Evolutionary conservation across 345 rosid genomes (phyloP).

Genomic region (Sonneratia caseolaris): DNA sequence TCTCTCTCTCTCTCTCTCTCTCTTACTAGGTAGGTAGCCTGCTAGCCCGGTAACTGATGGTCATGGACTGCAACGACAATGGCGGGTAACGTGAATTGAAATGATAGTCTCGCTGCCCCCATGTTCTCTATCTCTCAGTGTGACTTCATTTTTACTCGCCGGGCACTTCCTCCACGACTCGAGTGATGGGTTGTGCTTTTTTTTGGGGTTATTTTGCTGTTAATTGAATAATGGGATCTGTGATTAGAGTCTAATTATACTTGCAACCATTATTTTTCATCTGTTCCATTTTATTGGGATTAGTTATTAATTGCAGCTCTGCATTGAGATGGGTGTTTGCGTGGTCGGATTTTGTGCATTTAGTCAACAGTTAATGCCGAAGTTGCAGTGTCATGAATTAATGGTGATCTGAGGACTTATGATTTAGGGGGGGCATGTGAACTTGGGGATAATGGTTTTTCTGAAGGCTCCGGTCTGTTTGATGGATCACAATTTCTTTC

Average conservation of each 20-base stretch:
- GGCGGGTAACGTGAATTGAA: not conserved
- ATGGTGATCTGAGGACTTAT: not conserved
- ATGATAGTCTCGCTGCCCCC: not conserved
- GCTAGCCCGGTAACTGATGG: not conserved
- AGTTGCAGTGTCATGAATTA: not conserved
- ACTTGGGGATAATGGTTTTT: too few species aligned
- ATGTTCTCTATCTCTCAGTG: too few species aligned
- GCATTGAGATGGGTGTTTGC: not conserved
- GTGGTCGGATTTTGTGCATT: not conserved
- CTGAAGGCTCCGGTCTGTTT: not conserved
- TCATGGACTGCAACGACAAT: constrained; percentile 1
- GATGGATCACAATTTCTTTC: not conserved
- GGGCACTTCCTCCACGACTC: too few species aligned
- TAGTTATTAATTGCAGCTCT: not conserved
- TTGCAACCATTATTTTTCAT: not conserved
- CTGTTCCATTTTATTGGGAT: not conserved
- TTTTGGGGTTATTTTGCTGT: not conserved
- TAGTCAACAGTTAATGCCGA: not conserved
- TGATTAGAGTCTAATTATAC: not conserved
- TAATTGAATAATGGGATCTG: not conserved
- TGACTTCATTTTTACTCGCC: too few species aligned
- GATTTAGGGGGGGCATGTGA: too few species aligned
- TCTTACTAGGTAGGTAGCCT: not conserved
- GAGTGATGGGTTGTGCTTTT: too few species aligned
- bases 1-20: not conserved